These are phyloP conservation scores for Porpolomopsis calyptriformis DNA, from an alignment of 768 basidiomycete genomes.

Conservation along the genomic window DNA sequence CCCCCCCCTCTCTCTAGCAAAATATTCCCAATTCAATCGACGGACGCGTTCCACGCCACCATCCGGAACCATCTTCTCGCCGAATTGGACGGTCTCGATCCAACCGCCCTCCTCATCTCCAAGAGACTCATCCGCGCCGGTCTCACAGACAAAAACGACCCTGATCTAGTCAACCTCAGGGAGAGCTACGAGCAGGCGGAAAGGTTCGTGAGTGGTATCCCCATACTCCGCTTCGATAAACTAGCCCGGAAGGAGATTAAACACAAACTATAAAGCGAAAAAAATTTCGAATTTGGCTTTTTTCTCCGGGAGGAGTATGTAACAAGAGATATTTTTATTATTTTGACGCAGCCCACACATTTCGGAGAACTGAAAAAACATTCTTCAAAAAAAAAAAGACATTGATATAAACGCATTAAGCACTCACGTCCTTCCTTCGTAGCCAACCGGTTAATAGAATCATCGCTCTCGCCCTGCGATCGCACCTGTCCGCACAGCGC, in stretches of 20 bases:
- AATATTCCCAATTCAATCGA: conserved; percentile 45
- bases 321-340: too few relatives aligned
- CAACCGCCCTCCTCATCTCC: conserved; percentile 38
- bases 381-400: neutral
- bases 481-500: conserved; percentile 92
- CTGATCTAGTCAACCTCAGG: conserved; percentile 54
- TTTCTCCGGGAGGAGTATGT: too few relatives aligned
- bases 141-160: conserved; percentile 49
- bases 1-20: conserved; percentile 28
- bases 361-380: conserved; percentile 67
- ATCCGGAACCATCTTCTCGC: conserved; percentile 39
- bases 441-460: conserved; percentile 91
- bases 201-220: conserved; percentile 51
- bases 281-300: too few relatives aligned
- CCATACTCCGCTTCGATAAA: conserved; percentile 39
- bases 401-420: too few relatives aligned
- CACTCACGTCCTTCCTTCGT: conserved; percentile 92
- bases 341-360: conserved; percentile 95
- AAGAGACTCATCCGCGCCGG: conserved; percentile 46
- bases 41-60: conserved; percentile 41
- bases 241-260: conserved; percentile 55
- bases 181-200: conserved; percentile 64
- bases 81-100: conserved; percentile 52
- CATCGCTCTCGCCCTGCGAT: conserved; percentile 92
- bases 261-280: conserved; percentile 5